These are phyloP conservation scores for Starmerella ratchasimensis DNA, from an alignment of 805 yeast genomes.

Conservation along the genomic window DNA sequence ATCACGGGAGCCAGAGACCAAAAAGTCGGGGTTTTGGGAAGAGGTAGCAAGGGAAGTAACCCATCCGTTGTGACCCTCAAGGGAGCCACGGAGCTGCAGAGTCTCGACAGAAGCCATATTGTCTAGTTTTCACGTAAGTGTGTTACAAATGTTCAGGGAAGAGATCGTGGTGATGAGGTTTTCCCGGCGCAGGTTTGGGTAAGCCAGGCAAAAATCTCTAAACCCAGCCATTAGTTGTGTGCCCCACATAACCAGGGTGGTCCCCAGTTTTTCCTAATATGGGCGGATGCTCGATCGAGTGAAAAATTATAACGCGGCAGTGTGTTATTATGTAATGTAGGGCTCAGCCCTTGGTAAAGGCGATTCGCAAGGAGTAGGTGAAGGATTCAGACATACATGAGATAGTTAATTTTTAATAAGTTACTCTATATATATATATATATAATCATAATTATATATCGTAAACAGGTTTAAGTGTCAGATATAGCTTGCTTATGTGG, in stretches of 20 bases:
- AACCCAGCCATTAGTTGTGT: slow-evolving; percentile 6
- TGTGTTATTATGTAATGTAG: neutral
- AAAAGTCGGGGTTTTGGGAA: slow-evolving; percentile 93
- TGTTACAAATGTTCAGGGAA: neutral
- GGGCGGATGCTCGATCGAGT: slow-evolving; percentile 5
- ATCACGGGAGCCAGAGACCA: slow-evolving; percentile 97
- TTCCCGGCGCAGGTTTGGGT: neutral
- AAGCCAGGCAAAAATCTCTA: slow-evolving; percentile 4
- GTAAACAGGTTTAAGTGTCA: too few relatives aligned
- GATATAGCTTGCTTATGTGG: too few relatives aligned
- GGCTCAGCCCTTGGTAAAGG: neutral
- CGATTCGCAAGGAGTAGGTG: neutral
- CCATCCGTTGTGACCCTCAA: slow-evolving; percentile 74
- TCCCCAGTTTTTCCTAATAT: slow-evolving; percentile 10
- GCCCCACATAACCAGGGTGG: slow-evolving; percentile 19
- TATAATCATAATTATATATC: too few relatives aligned
- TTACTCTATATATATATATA: neutral
- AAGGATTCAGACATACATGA: neutral
- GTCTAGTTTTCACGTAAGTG: neutral
- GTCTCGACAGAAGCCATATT: slow-evolving; percentile 43
- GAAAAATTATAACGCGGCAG: neutral
- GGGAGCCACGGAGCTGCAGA: slow-evolving; percentile 98
- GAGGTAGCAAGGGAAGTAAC: slow-evolving; percentile 98
- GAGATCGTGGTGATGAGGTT: neutral
- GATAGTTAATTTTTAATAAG: neutral